Percentiles rank a stretch among this genome's conserved stretches.
Evolutionary conservation across 257 asterid species (phyloP).

Genomic region (Rehmannia glutinosa): DNA sequence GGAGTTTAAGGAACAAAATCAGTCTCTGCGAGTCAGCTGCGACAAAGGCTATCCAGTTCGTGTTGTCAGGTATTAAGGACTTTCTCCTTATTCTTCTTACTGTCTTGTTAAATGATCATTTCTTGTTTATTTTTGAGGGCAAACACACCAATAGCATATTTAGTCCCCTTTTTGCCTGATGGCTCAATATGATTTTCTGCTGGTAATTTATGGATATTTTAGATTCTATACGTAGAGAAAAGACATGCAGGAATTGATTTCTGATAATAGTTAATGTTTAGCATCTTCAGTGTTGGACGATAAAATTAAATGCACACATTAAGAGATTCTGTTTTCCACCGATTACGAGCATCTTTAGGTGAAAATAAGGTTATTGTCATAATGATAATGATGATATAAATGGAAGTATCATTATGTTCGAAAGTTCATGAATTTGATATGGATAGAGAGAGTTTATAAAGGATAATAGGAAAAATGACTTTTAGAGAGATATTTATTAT

Average conservation of each 20-base stretch:
- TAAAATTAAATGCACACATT: background rate
- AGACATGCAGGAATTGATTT: background rate
- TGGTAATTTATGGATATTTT: background rate
- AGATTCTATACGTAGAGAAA: background rate
- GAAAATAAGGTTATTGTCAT: background rate
- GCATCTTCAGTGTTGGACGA: background rate
- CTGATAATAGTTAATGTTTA: background rate
- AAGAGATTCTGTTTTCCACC: background rate
- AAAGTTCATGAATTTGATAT: background rate
- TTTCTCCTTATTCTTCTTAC: background rate
- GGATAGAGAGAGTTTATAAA: background rate
- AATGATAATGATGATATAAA: background rate
- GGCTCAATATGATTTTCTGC: background rate
- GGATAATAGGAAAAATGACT: background rate
- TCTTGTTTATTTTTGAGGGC: background rate
- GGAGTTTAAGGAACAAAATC: slow-evolving; percentile 44
- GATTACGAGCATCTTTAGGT: background rate
- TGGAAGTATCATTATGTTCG: background rate
- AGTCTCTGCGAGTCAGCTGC: slow-evolving; percentile 81
- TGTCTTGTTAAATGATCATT: background rate
- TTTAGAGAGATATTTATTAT: background rate
- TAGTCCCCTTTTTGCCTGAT: too few species aligned
- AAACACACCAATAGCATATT: too few species aligned
- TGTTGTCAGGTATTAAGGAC: slow-evolving; percentile 53
- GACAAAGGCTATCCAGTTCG: slow-evolving; percentile 84